Evolutionary conservation across 306 rosid genomes (phyloP), one percentile per base, ranked within the genome.

Genomic region (Cucumis melo): DNA sequence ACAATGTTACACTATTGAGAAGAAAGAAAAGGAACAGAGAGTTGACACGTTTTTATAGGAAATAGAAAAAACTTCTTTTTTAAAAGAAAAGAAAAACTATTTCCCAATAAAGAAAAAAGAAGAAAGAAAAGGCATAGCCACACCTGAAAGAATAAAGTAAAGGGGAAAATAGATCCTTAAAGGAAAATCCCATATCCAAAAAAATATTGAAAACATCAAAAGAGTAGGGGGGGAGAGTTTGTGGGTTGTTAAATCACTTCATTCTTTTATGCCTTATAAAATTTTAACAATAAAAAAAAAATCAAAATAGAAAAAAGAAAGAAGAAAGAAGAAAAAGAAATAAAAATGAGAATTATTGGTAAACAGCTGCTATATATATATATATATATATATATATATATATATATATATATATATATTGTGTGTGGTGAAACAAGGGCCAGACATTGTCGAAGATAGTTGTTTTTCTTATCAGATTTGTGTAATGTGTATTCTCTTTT

Each of bases 381-480:
- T 42, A 41, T 27, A 41, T 7, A 41, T 41, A 41, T 41, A 7
- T 44, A 41, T 41, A 41, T 41, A 41, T 32, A 32, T 32, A 41
- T 41, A 41, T 42, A 8, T 46, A n/a, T n/a, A n/a, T n/a, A n/a
- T n/a, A n/a, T n/a, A n/a, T n/a, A n/a, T 32, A 32, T 32, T 32
- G 36, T 32, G 36, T 64, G 70, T 2, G n/a, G n/a, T 46, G 55
- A 50, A 3, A 62, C 15, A 14, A 7, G 6, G n/a, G 1, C 55
- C 34, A 65, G 13, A 42, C 55, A 50, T 44, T 70, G 75, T 70
- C 46, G 75, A 46, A 70, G 51, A 70, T 70, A 46, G 75, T 70
- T 70, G 75, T 70, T 50, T 13, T 13, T 50, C 0, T 15, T 50
- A 36, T 29, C 36, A 32, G 3, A 32, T 27, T 27, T 27, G 29